phyloP scores from a whole-genome alignment of 257 asterid genomes.

The Solanum piurae region DNA sequence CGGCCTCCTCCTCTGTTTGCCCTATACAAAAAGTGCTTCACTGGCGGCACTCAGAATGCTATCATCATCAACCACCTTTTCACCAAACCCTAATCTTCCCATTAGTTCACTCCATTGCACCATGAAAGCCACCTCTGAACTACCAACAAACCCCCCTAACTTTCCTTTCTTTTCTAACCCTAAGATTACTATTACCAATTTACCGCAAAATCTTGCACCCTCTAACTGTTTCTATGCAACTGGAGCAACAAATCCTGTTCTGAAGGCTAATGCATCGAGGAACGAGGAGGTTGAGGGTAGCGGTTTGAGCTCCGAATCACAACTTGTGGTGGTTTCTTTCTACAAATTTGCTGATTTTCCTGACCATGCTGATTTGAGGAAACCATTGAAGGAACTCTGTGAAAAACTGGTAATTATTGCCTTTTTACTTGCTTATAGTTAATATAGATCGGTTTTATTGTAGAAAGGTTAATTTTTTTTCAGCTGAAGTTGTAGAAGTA shows the following conservation, averaged over 20 bases:
- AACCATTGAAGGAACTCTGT: constrained; percentile 72
- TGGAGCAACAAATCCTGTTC: not conserved
- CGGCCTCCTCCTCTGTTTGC: constrained; percentile 23
- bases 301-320: constrained; percentile 12
- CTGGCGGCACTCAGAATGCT: constrained; percentile 24
- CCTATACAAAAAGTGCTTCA: constrained; percentile 24
- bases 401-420: constrained; percentile 45
- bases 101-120: not conserved
- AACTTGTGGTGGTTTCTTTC: constrained; percentile 70
- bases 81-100: constrained; percentile 25
- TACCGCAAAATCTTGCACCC: constrained; percentile 6
- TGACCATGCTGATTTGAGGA: constrained; percentile 63
- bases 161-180: constrained; percentile 27
- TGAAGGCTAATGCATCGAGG: not conserved
- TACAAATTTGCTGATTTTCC: constrained; percentile 69
- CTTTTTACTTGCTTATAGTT: not conserved
- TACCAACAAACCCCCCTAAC: constrained; percentile 14
- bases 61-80: constrained; percentile 4
- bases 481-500: not conserved
- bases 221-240: constrained; percentile 22
- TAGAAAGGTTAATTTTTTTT: not conserved
- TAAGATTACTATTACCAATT: constrained; percentile 16
- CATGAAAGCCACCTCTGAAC: constrained; percentile 24
- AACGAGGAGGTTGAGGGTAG: not conserved
- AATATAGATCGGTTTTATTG: not conserved